These are phyloP conservation scores for Mesembryanthemum crystallinum DNA, from an alignment of 148 eudicot genomes.

Conservation along the genomic window DNA sequence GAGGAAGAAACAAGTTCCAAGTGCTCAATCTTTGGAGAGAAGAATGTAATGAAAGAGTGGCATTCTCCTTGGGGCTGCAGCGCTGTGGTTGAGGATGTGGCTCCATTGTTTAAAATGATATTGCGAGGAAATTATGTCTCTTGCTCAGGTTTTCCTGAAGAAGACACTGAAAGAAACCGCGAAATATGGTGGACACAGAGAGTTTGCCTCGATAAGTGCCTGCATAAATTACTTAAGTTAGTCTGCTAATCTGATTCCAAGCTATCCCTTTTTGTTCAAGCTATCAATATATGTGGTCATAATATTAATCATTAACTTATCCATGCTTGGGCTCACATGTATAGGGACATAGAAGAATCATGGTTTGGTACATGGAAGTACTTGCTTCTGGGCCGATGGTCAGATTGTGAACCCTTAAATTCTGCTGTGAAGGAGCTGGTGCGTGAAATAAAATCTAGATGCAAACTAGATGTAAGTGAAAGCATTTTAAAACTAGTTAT, in stretches of 20 bases:
- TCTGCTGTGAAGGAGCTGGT: conserved; percentile 40
- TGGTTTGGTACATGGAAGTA: conserved; percentile 85
- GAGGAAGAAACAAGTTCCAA: conserved; percentile 36
- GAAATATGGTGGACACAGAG: conserved; percentile 75
- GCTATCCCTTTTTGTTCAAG: neutral
- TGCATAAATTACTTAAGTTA: conserved; percentile 62
- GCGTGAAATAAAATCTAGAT: conserved; percentile 39
- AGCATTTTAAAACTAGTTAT: conserved; percentile 44
- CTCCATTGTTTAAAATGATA: conserved; percentile 62
- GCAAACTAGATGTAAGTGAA: conserved; percentile 35
- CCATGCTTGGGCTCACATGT: conserved; percentile 1
- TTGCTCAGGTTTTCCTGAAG: conserved; percentile 45
- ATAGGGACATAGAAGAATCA: conserved; percentile 70
- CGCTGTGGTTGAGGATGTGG: conserved; percentile 62
- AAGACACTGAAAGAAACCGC: conserved; percentile 55
- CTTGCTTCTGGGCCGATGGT: conserved; percentile 67
- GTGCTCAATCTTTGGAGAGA: conserved; percentile 33
- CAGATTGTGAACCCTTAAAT: conserved; percentile 42
- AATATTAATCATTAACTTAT: neutral
- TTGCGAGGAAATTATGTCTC: conserved; percentile 64
- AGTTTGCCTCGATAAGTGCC: conserved; percentile 59
- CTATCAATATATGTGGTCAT: neutral
- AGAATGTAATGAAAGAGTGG: conserved; percentile 45
- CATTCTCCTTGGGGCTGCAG: conserved; percentile 69
- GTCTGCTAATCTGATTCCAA: conserved; percentile 11